Conservation (phyloP, 225 moss, liverwort and hornwort genomes). For the Lunularia cruciata region DNA sequence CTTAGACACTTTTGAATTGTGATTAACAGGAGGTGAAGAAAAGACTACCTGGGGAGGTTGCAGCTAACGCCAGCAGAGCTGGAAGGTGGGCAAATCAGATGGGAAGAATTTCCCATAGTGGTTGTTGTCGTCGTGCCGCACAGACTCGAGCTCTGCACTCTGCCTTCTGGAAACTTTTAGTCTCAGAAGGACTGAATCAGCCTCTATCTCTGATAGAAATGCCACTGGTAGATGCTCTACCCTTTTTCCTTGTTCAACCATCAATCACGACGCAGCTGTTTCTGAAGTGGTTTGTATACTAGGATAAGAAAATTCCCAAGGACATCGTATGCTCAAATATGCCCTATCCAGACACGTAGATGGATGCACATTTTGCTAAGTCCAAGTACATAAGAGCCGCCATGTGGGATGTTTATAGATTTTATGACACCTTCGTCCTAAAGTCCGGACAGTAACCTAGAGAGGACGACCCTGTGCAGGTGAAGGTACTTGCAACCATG, state of each 20-base stretch:
- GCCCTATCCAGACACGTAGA: no score
- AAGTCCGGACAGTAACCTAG: neutral
- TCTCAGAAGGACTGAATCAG: conserved; percentile 74
- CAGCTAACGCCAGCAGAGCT: conserved; percentile 78
- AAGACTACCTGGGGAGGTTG: conserved; percentile 79
- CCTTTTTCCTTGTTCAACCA: neutral
- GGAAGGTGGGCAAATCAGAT: conserved; percentile 96
- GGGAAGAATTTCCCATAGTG: conserved; percentile 73
- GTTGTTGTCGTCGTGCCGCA: conserved; percentile 88
- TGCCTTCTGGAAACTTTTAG: conserved; percentile 88
- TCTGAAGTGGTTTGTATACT: no score
- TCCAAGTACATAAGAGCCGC: no score
- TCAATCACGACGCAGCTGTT: neutral
- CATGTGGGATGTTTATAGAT: neutral
- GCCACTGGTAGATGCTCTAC: conserved; percentile 63
- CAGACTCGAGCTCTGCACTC: conserved; percentile 75
- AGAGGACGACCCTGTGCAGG: conserved; percentile 42
- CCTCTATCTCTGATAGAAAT: conserved; percentile 80
- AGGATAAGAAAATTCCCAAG: no score
- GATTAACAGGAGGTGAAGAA: conserved; percentile 71
- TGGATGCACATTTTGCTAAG: no score
- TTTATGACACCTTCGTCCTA: neutral
- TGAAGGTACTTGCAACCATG: conserved; percentile 87
- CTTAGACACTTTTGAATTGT: neutral
- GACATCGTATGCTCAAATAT: no score